Conservation (phyloP, 1,139 yeast species). For the Magnusiomyces sp. region DNA sequence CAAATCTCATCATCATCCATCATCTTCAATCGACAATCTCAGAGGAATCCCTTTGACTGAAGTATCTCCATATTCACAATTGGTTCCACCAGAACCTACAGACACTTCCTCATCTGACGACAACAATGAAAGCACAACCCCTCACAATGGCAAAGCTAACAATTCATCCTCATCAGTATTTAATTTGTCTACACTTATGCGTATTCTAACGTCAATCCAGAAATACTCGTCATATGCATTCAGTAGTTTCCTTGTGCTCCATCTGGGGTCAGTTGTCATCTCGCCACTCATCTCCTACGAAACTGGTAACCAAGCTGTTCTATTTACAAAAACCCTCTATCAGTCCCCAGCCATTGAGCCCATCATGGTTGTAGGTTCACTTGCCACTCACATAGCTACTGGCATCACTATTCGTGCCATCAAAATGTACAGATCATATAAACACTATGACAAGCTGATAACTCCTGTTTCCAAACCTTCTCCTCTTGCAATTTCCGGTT, state of each 20-base stretch:
- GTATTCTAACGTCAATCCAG: slow-evolving; percentile 32
- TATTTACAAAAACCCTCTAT: slow-evolving; percentile 55
- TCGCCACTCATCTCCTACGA: slow-evolving; percentile 46
- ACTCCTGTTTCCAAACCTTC: slow-evolving; percentile 29
- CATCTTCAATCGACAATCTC: slow-evolving; percentile 1
- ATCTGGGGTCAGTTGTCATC: slow-evolving; percentile 46
- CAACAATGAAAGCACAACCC: background rate
- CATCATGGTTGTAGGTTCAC: slow-evolving; percentile 41
- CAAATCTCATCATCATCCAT: background rate
- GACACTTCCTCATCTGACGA: background rate
- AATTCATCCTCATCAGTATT: background rate
- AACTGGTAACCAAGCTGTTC: slow-evolving; percentile 48
- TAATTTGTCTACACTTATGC: background rate
- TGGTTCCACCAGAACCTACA: no score
- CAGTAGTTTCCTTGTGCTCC: slow-evolving; percentile 50
- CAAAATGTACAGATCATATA: slow-evolving; percentile 28
- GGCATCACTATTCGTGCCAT: slow-evolving; percentile 46
- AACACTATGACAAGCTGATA: slow-evolving; percentile 20
- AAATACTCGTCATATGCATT: slow-evolving; percentile 58
- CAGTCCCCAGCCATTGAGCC: slow-evolving; percentile 47
- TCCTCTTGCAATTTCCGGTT: slow-evolving; percentile 56
- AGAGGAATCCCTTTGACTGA: background rate
- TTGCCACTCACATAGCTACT: slow-evolving; percentile 42
- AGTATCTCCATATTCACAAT: slow-evolving; percentile 10
- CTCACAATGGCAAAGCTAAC: background rate